Base-by-base conservation (phyloP, 148 eudicot species). In the Chenopodium berlandieri region DNA sequence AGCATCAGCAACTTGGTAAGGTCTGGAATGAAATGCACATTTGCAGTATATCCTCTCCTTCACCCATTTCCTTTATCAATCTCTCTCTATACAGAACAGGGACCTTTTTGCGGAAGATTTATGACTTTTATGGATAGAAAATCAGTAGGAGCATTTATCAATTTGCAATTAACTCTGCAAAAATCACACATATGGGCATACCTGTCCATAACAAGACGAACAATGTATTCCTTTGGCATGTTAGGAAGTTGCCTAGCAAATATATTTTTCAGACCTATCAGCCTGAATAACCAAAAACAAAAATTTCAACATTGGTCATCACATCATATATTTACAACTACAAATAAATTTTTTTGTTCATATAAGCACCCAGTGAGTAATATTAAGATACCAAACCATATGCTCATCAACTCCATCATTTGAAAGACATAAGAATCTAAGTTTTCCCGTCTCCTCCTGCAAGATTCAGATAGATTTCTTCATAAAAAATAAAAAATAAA, bases 141-240 rank as follows among this genome's bases (percentile, higher is more conserved):
- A 22, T n/a, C 1, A 9, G 47, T n/a, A 64, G 73, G 44, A 37
- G 62, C 46, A 27, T 73, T 16, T 2, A 73, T 44, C 48, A 69
- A 75, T 40, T 9, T 22, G 16, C 71, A 75, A 60, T 25, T 23
- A 31, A 58, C 50, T 23, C 2, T 40, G 46, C 30, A 52, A 50
- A 50, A 34, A 34, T 67, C 27, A 9, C 60, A 73, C 67, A 81
- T 37, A 37, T 37, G 44, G 44, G 5, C 7, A 37, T 83, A 93
- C 99, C 99, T 92, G 90, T 96, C 99, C 98, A 96, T 92, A 68
- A 96, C 87, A 74, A 96, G 95, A 75, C 99, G 99, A 79, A 96
- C 99, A 80, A 96, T 96, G 86, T 96, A 96, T 85, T 96, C 99
- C 87, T 90, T 96, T 32, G 99, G 99, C 99, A 96, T 96, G 85